A percentile compares a stretch with the other conserved stretches of the same genome.
Evolutionary conservation across 441 rosid genomes (phyloP).

Genomic region (Aleurites moluccanus): DNA sequence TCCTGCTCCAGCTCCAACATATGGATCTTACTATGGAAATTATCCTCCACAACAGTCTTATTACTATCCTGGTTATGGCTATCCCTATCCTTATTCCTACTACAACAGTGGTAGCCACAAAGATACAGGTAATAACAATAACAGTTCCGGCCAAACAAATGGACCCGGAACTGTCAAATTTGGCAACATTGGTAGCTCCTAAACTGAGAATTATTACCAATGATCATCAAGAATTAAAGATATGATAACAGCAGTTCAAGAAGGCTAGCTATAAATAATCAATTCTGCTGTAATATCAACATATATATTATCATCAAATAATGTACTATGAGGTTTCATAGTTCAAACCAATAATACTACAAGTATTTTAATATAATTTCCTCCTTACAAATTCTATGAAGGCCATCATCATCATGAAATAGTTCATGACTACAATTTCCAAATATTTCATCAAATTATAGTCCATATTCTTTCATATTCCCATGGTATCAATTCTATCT

Average conservation of each 20-base stretch:
- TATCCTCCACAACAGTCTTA: neutral
- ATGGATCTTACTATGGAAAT: neutral
- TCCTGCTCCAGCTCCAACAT: neutral
- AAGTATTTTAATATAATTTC: too few relatives aligned
- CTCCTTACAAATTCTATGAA: too few relatives aligned
- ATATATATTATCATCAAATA: too few relatives aligned
- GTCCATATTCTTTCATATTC: too few relatives aligned
- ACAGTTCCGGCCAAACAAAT: neutral
- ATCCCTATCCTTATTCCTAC: neutral
- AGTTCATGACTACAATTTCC: too few relatives aligned
- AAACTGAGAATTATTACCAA: neutral
- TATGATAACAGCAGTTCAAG: neutral
- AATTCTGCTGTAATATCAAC: too few relatives aligned
- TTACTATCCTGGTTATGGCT: neutral
- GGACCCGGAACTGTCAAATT: neutral
- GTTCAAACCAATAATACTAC: too few relatives aligned
- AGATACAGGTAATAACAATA: neutral
- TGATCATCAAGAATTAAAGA: neutral
- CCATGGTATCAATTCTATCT: too few relatives aligned
- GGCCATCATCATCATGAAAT: too few relatives aligned
- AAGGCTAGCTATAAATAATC: neutral
- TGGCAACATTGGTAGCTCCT: neutral
- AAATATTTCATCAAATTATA: too few relatives aligned
- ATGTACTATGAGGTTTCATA: too few relatives aligned
- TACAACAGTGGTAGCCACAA: neutral